A percentile compares a stretch with the other conserved stretches of the same genome.
These are phyloP conservation scores for Hypoxylon subgilvum DNA, from an alignment of 495 filamentous ascomycete genomes.

Conservation along the genomic window DNA sequence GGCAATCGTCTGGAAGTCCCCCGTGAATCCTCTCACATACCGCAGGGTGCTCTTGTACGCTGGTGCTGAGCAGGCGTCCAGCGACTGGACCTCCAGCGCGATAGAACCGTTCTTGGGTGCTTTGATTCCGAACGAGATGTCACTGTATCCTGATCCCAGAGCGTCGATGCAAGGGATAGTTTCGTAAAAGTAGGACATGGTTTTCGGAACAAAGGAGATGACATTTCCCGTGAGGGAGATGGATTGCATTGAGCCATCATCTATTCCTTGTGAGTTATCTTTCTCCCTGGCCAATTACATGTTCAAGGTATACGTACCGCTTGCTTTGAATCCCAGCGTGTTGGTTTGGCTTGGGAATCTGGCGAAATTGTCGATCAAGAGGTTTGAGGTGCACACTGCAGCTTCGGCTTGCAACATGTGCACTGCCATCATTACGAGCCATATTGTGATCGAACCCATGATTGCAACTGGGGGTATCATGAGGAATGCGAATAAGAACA, in stretches of 20 bases:
- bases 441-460: not conserved
- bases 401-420: not conserved
- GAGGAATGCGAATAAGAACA: not conserved
- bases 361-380: constrained; percentile 27
- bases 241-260: constrained; percentile 23
- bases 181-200: constrained; percentile 28
- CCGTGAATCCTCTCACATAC: constrained; percentile 10
- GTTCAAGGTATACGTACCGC: constrained; percentile 18
- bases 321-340: constrained; percentile 13
- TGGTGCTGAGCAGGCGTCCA: not conserved
- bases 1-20: not conserved
- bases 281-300: not conserved
- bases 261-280: not conserved
- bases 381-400: constrained; percentile 2
- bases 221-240: not conserved
- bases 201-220: constrained; percentile 12
- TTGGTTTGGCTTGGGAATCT: constrained; percentile 6
- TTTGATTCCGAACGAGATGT: constrained; percentile 14
- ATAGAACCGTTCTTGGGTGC: constrained; percentile 17
- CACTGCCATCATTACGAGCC: not conserved
- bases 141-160: not conserved
- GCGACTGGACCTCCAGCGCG: constrained; percentile 28
- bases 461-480: not conserved
- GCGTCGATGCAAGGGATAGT: constrained; percentile 18
- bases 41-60: constrained; percentile 14